Percentiles rank a stretch among this genome's conserved stretches.
These are phyloP conservation scores for Pestalotiopsis sp. DNA, from an alignment of 2,329 filamentous ascomycete genomes.

Conservation along the genomic window DNA sequence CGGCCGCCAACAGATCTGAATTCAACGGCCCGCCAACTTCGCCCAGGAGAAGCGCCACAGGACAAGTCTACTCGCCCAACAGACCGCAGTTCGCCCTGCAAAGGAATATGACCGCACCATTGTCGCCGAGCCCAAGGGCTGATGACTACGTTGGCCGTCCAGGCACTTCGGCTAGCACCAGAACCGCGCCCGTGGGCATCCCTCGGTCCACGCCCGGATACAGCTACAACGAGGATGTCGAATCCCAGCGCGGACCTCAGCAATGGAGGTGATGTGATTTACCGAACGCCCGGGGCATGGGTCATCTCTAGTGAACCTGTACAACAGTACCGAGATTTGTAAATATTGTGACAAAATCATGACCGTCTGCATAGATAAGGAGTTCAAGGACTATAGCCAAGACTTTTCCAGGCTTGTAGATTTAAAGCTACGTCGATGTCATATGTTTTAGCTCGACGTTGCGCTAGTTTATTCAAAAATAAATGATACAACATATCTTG, in stretches of 20 bases:
- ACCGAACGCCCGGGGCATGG: background rate
- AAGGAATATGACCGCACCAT: constrained; percentile 49
- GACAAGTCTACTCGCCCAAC: constrained; percentile 34
- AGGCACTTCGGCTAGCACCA: constrained; percentile 28
- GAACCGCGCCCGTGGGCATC: constrained; percentile 20
- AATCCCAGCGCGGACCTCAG: constrained; percentile 30
- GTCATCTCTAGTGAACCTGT: background rate
- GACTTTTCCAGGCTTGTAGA: background rate
- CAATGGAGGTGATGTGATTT: constrained; percentile 14
- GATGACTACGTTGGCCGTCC: constrained; percentile 31
- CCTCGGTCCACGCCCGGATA: constrained; percentile 31
- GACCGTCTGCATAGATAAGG: background rate
- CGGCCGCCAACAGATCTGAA: constrained; percentile 17
- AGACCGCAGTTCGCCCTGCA: constrained; percentile 39
- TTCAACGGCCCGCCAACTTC: constrained; percentile 28
- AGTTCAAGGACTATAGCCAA: background rate
- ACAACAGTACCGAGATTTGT: background rate
- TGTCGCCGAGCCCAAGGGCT: constrained; percentile 31
- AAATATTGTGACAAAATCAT: background rate
- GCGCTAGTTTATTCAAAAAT: background rate
- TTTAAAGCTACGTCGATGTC: background rate
- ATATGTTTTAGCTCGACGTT: background rate
- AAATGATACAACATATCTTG: background rate
- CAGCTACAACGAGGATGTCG: constrained; percentile 35
- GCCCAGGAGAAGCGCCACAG: constrained; percentile 43